phyloP scores from a whole-genome alignment of 176 grass and related monocot genomes.

The Juncus effusus region DNA sequence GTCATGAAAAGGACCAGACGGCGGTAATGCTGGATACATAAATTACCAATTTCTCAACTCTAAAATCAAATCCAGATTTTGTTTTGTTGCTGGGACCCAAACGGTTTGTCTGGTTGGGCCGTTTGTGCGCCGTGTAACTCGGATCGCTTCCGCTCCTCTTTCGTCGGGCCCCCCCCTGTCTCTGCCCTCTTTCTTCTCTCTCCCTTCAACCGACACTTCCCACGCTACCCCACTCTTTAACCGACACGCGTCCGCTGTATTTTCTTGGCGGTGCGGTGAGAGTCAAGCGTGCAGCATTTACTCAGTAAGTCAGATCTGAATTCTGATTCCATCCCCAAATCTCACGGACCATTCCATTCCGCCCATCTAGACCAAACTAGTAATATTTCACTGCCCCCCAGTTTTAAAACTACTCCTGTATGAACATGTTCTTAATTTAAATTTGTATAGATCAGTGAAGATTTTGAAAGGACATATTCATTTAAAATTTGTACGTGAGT shows the following conservation, averaged over 20 bases:
- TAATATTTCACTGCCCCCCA: no score
- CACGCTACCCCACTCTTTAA: background rate
- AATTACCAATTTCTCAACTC: background rate
- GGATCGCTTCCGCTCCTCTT: background rate
- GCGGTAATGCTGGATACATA: background rate
- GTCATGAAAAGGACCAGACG: background rate
- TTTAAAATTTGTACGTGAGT: background rate
- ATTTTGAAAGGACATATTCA: no score
- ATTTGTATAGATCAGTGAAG: no score
- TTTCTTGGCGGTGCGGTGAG: constrained; percentile 19
- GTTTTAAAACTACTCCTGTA: no score
- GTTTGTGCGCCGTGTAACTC: constrained; percentile 28
- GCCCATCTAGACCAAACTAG: no score
- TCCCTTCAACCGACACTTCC: constrained; percentile 5
- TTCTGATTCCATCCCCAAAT: background rate
- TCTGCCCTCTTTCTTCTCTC: background rate
- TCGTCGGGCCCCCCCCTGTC: background rate
- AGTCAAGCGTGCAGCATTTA: constrained; percentile 1
- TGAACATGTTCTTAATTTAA: no score
- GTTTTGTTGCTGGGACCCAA: background rate
- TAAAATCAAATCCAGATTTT: constrained; percentile 5
- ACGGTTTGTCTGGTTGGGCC: constrained; percentile 20
- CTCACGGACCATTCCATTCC: background rate
- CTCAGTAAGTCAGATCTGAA: background rate
- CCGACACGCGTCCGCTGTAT: constrained; percentile 2